phyloP scores from a whole-genome alignment of 768 basidiomycete species.

The Suillus placidus region DNA sequence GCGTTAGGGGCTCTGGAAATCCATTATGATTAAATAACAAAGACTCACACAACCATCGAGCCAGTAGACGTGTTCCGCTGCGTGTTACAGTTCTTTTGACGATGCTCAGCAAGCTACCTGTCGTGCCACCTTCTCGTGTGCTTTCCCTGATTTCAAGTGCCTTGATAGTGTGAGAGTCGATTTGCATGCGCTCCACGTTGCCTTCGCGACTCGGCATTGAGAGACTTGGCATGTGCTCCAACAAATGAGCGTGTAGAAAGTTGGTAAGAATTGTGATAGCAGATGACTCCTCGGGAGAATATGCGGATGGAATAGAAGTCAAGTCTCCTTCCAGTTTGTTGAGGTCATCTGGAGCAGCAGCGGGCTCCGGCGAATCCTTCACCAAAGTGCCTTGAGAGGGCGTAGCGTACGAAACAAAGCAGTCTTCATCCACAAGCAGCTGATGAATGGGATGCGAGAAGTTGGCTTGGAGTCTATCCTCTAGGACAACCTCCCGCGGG shows the following conservation, averaged over 20 bases:
- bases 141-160: constrained; percentile 85
- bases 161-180: constrained; percentile 86
- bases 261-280: constrained; percentile 66
- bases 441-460: constrained; percentile 49
- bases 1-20: constrained; percentile 16
- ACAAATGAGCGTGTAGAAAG: constrained; percentile 66
- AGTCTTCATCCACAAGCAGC: constrained; percentile 55
- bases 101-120: constrained; percentile 73
- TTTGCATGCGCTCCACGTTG: constrained; percentile 70
- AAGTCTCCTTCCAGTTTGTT: constrained; percentile 16
- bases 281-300: constrained; percentile 47
- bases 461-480: constrained; percentile 39
- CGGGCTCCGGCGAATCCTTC: constrained; percentile 1
- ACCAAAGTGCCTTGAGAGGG: constrained; percentile 6
- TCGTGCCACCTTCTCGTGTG: constrained; percentile 68
- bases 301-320: constrained; percentile 19
- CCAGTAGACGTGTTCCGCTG: constrained; percentile 74
- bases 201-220: constrained; percentile 60
- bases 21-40: background rate
- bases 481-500: constrained; percentile 82
- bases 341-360: constrained; percentile 21
- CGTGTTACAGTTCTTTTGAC: constrained; percentile 78
- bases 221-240: constrained; percentile 78
- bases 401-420: constrained; percentile 53
- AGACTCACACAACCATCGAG: constrained; percentile 75